These are phyloP conservation scores for Paramecium caudatum DNA, from an alignment of 73 alveolate species.

Conservation along the genomic window DNA sequence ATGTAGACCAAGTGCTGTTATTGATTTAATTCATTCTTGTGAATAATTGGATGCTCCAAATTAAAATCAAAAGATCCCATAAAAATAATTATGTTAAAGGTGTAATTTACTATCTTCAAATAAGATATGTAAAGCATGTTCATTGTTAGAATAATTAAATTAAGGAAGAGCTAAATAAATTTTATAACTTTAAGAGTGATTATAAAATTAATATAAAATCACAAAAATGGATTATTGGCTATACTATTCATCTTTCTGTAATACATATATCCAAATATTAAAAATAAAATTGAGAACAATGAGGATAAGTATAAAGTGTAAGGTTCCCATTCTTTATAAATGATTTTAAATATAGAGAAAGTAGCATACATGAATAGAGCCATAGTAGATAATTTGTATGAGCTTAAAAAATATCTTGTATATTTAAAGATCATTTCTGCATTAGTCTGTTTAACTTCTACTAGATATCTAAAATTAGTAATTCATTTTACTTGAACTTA, in stretches of 20 bases:
- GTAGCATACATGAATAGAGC: slow-evolving; percentile 33
- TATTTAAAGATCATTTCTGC: background rate
- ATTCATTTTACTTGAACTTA: slow-evolving; percentile 16
- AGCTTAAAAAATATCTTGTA: slow-evolving; percentile 56
- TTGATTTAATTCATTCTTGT: slow-evolving; percentile 97
- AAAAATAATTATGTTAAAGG: slow-evolving; percentile 83
- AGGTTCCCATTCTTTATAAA: slow-evolving; percentile 17
- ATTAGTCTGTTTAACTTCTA: slow-evolving; percentile 19
- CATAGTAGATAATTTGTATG: slow-evolving; percentile 13
- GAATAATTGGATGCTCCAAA: slow-evolving; percentile 84
- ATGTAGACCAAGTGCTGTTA: slow-evolving; percentile 87
- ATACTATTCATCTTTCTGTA: slow-evolving; percentile 30
- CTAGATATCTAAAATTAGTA: background rate
- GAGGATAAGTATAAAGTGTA: slow-evolving; percentile 22
- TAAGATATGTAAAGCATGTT: slow-evolving; percentile 97
- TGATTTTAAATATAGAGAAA: slow-evolving; percentile 7
- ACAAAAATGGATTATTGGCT: slow-evolving; percentile 52
- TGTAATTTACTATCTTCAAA: slow-evolving; percentile 93
- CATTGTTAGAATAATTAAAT: slow-evolving; percentile 91
- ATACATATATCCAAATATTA: slow-evolving; percentile 22
- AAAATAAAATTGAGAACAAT: background rate
- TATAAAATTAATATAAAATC: too few relatives aligned
- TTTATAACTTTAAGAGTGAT: slow-evolving; percentile 49
- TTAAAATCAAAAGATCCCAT: slow-evolving; percentile 80
- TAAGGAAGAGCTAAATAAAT: slow-evolving; percentile 70